A percentile compares a stretch with the other conserved stretches of the same genome.
These are phyloP conservation scores for Pythium rishiriense DNA, from an alignment of 352 stramenopile species.

Conservation along the genomic window DNA sequence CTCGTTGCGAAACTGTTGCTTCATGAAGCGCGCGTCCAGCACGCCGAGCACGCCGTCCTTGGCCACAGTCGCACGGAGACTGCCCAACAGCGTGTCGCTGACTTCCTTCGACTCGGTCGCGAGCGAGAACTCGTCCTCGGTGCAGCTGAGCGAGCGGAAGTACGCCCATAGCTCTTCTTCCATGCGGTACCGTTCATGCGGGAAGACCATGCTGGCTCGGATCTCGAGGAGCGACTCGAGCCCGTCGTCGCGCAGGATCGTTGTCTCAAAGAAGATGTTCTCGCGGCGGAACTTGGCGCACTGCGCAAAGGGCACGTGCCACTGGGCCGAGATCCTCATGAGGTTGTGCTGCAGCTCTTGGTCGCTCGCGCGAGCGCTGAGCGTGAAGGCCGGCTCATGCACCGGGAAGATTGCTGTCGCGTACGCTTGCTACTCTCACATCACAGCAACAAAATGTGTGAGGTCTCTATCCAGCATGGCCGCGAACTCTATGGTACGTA, in stretches of 20 bases:
- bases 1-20: slow-evolving; percentile 10
- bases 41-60: neutral
- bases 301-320: slow-evolving; percentile 1
- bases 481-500: neutral
- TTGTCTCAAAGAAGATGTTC: slow-evolving; percentile 7
- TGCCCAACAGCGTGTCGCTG: neutral
- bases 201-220: neutral
- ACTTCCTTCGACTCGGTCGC: neutral
- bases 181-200: neutral
- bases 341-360: neutral
- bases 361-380: neutral
- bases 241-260: neutral
- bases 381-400: neutral
- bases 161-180: slow-evolving; percentile 7
- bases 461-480: neutral
- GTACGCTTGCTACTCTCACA: neutral
- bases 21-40: slow-evolving; percentile 1
- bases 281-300: neutral
- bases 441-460: neutral
- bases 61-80: neutral
- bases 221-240: slow-evolving; percentile 1
- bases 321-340: slow-evolving; percentile 1
- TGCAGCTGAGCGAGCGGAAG: neutral
- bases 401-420: neutral
- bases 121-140: slow-evolving; percentile 8